phyloP scores from a whole-genome alignment of 176 grass and related monocot species.

The Metroxylon sagu region DNA sequence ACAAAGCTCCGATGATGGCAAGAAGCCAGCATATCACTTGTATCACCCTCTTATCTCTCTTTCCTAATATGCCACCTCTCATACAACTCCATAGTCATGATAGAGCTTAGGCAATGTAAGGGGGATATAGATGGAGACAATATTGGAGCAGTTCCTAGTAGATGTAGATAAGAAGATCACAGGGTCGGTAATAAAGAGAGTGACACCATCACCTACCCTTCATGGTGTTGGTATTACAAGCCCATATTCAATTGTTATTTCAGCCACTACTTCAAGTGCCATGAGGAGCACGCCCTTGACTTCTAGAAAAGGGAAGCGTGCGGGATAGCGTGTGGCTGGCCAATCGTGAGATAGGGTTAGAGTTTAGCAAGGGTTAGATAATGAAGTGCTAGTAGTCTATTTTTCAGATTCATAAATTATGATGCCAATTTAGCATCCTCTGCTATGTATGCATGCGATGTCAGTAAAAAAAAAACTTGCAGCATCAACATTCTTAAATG shows the following conservation, averaged over 20 bases:
- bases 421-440: too few species aligned
- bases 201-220: constrained; percentile 40
- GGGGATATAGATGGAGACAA: constrained; percentile 74
- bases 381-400: too few species aligned
- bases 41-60: constrained; percentile 51
- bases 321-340: too few species aligned
- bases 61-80: constrained; percentile 50
- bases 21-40: constrained; percentile 35
- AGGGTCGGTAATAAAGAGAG: constrained; percentile 35
- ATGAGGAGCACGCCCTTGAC: constrained; percentile 57
- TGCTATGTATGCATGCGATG: too few species aligned
- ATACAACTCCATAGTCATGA: constrained; percentile 76
- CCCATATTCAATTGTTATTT: constrained; percentile 45
- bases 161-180: constrained; percentile 51
- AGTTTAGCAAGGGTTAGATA: too few species aligned
- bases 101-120: constrained; percentile 56
- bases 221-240: constrained; percentile 48
- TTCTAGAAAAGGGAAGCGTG: too few species aligned
- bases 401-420: too few species aligned
- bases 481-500: too few species aligned
- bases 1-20: constrained; percentile 52
- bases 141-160: constrained; percentile 72
- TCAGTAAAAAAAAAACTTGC: too few species aligned
- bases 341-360: too few species aligned
- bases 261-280: constrained; percentile 53